Percentiles rank a stretch among this genome's conserved stretches.
These are phyloP conservation scores for Chenopodium suecicum DNA, from an alignment of 148 eudicot genomes.

Conservation along the genomic window DNA sequence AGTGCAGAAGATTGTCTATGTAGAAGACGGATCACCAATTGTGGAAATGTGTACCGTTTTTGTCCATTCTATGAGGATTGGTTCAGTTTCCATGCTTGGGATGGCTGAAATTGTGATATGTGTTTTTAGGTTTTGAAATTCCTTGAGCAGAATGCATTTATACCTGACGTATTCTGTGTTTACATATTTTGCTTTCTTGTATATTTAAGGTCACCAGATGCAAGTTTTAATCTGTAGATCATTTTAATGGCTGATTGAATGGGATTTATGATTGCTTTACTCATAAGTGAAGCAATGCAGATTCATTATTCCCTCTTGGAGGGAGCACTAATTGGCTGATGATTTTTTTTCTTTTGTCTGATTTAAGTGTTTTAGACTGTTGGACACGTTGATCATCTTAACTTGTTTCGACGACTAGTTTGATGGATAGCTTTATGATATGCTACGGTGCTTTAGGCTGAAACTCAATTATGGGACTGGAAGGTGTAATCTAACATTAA, in stretches of 20 bases:
- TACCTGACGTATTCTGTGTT: background rate
- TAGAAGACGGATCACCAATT: background rate
- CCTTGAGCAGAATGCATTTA: background rate
- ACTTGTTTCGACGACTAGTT: background rate
- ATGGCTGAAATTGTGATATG: background rate
- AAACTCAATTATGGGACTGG: background rate
- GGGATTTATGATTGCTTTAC: background rate
- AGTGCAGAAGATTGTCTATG: background rate
- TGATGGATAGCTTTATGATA: background rate
- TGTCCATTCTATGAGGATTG: background rate
- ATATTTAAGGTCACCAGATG: background rate
- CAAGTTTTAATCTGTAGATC: background rate
- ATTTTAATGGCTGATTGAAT: background rate
- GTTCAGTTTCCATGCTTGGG: slow-evolving; percentile 1
- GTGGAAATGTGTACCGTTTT: background rate
- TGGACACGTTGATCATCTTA: slow-evolving; percentile 2
- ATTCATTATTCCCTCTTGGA: background rate
- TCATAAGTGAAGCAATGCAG: background rate
- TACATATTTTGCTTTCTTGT: background rate
- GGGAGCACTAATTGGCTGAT: background rate
- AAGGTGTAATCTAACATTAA: background rate
- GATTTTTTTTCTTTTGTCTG: background rate
- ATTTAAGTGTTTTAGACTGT: background rate
- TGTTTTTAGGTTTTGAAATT: background rate
- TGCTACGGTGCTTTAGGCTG: background rate